A percentile compares a stretch with the other conserved stretches of the same genome.
phyloP scores from a whole-genome alignment of 257 asterid species.

The Echites panduratus region DNA sequence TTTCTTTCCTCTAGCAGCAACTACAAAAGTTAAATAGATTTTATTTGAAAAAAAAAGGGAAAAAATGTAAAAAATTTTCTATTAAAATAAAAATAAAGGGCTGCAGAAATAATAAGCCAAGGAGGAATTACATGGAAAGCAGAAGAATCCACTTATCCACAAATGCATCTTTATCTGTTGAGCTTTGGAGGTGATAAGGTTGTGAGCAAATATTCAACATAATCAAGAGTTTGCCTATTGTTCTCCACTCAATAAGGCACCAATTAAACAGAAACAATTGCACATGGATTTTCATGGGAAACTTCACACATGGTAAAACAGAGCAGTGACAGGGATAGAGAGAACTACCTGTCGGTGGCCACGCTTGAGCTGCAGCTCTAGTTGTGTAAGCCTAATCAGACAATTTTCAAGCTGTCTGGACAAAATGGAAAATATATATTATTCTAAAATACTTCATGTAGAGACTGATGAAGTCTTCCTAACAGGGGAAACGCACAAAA shows the following conservation, averaged over 20 bases:
- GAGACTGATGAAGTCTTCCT: no score
- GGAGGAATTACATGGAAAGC: background rate
- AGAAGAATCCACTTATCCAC: background rate
- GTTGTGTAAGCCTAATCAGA: slow-evolving; percentile 61
- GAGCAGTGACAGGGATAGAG: background rate
- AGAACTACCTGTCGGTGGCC: slow-evolving; percentile 72
- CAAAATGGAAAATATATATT: slow-evolving; percentile 18
- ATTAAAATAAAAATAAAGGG: no score
- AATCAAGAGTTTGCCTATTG: background rate
- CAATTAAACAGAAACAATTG: background rate
- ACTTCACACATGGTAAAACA: background rate
- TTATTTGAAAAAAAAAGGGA: no score
- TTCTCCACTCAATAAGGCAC: background rate
- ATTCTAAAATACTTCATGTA: slow-evolving; percentile 14
- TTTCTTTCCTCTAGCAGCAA: no score
- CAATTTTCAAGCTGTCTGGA: slow-evolving; percentile 82
- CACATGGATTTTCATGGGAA: background rate
- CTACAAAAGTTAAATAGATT: no score
- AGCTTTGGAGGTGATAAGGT: background rate
- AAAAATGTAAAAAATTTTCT: no score
- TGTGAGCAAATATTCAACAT: background rate
- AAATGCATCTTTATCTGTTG: background rate
- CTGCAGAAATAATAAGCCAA: slow-evolving; percentile 26
- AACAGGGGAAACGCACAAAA: background rate
- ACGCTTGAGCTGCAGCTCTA: slow-evolving; percentile 77